Conservation (phyloP, 2,329 filamentous ascomycete genomes). For the Tolypocladium capitatum region DNA sequence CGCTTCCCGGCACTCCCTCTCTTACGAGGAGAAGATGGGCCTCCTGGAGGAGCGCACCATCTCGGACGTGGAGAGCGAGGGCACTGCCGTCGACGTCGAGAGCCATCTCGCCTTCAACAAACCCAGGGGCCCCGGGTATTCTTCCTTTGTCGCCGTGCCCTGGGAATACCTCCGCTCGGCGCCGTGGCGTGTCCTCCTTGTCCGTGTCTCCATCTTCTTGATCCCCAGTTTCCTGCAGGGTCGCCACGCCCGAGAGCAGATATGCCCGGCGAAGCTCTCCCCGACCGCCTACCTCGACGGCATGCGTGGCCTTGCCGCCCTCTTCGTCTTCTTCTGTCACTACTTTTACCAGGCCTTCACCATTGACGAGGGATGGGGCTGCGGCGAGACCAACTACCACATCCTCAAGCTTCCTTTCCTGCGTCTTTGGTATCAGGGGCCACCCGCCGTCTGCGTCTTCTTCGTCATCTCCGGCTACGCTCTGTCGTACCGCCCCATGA, state of each 20-base stretch:
- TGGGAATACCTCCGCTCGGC: conserved; percentile 16
- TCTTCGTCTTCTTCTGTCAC: conserved; percentile 45
- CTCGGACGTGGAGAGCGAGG: conserved; percentile 31
- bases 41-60: conserved; percentile 30
- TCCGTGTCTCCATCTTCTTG: conserved; percentile 30
- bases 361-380: conserved; percentile 38
- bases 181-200: conserved; percentile 22
- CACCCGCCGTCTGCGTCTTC: conserved; percentile 46
- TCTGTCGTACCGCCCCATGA: conserved; percentile 39
- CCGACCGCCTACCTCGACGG: conserved; percentile 46
- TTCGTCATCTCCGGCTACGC: conserved; percentile 51
- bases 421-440: conserved; percentile 40
- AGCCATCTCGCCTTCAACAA: conserved; percentile 14
- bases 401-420: conserved; percentile 40
- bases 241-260: conserved; percentile 26
- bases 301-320: conserved; percentile 41
- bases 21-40: conserved; percentile 29
- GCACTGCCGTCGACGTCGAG: conserved; percentile 25
- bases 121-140: conserved; percentile 3
- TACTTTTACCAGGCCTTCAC: conserved; percentile 38
- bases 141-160: conserved; percentile 15
- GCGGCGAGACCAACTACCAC: conserved; percentile 27
- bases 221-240: conserved; percentile 40
- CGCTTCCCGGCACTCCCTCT: conserved; percentile 18
- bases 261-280: conserved; percentile 26